Conservation (phyloP, 2,329 filamentous ascomycete species). For the Knufia fluminis region DNA sequence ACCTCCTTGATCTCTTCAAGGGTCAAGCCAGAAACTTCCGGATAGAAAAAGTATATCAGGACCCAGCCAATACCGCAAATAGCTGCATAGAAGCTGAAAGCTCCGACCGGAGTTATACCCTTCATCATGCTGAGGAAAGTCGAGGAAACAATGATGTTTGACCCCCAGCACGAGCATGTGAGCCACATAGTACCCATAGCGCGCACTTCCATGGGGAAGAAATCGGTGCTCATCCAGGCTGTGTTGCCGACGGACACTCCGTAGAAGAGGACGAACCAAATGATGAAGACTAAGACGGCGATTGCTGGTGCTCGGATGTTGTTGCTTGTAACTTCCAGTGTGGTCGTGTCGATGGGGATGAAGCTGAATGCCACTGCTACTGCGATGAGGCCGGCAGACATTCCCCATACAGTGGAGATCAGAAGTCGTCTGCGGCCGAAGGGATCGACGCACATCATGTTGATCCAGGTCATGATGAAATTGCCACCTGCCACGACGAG, state of each 20-base stretch:
- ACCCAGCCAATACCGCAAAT: conserved; percentile 40
- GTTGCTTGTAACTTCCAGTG: conserved; percentile 29
- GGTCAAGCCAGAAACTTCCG: conserved; percentile 13
- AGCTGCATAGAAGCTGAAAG: conserved; percentile 45
- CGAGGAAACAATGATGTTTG: conserved; percentile 42
- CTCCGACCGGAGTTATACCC: conserved; percentile 40
- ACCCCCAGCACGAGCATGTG: conserved; percentile 39
- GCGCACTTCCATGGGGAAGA: conserved; percentile 42
- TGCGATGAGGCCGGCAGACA: conserved; percentile 35
- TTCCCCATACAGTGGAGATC: conserved; percentile 36
- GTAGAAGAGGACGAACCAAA: conserved; percentile 39
- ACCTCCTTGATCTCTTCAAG: conserved; percentile 33
- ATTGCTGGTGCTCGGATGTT: conserved; percentile 28
- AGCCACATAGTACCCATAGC: conserved; percentile 43
- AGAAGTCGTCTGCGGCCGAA: conserved; percentile 39
- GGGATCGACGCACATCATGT: conserved; percentile 39
- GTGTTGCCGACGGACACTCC: conserved; percentile 41
- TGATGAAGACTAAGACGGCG: conserved; percentile 37
- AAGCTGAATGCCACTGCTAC: conserved; percentile 40
- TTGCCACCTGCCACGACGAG: conserved; percentile 28
- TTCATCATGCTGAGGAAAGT: conserved; percentile 45
- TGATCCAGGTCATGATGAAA: conserved; percentile 43
- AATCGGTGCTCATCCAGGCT: conserved; percentile 42
- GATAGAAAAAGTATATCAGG: conserved; percentile 13
- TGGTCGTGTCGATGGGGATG: conserved; percentile 38